Conservation (phyloP, 2,329 filamentous ascomycete species). For the Periconia sp. region DNA sequence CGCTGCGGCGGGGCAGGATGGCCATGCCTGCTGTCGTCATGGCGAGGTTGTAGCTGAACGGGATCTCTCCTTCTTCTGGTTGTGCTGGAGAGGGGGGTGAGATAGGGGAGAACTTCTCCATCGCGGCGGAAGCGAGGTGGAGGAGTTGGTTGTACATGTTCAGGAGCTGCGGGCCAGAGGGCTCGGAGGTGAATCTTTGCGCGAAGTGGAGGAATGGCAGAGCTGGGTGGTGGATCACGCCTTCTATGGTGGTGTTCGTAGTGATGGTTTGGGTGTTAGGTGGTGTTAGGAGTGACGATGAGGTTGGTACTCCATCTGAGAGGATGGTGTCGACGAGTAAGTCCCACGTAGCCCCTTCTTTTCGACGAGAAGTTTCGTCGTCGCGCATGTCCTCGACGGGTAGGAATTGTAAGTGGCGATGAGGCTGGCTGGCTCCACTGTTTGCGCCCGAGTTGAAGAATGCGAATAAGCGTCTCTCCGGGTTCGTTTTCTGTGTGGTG, state of each 20-base stretch:
- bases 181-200: conserved; percentile 42
- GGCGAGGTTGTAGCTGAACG: conserved; percentile 61
- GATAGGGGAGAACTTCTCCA: conserved; percentile 42
- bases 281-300: background rate
- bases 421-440: conserved; percentile 71
- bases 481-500: conserved; percentile 9
- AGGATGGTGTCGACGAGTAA: conserved; percentile 52
- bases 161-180: conserved; percentile 39
- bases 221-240: conserved; percentile 18
- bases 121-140: conserved; percentile 31
- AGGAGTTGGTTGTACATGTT: conserved; percentile 39
- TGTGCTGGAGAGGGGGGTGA: conserved; percentile 21
- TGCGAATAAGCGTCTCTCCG: conserved; percentile 55
- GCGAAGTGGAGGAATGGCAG: conserved; percentile 57
- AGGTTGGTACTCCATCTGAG: conserved; percentile 6
- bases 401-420: conserved; percentile 72
- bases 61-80: conserved; percentile 43
- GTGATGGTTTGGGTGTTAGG: background rate
- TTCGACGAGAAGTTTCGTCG: conserved; percentile 22
- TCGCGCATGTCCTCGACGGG: conserved; percentile 65
- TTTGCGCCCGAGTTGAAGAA: conserved; percentile 72
- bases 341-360: conserved; percentile 42
- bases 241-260: background rate
- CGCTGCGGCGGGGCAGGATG: conserved; percentile 53
- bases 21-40: conserved; percentile 58